phyloP scores from a whole-genome alignment of 441 rosid genomes.

The Sinapis alba region DNA sequence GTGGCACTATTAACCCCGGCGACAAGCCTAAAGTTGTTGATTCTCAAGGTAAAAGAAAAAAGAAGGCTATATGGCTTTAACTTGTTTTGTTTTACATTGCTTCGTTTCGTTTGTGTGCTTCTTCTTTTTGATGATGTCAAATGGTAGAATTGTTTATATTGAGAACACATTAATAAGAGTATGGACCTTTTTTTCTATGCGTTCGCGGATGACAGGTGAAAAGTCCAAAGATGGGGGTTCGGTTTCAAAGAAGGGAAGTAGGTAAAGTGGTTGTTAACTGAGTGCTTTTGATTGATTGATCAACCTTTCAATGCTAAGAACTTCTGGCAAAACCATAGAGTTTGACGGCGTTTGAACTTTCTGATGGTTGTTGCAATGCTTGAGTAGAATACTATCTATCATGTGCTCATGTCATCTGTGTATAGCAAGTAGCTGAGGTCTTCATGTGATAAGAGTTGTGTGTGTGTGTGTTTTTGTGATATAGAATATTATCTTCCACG shows the following conservation, averaged over 20 bases:
- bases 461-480: constrained; percentile 27
- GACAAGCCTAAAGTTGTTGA: constrained; percentile 61
- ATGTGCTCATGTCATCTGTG: background rate
- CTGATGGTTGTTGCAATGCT: constrained; percentile 4
- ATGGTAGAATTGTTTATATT: constrained; percentile 54
- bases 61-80: background rate
- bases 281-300: constrained; percentile 67
- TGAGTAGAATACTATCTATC: background rate
- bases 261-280: constrained; percentile 93
- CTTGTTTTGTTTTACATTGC: constrained; percentile 3
- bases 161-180: constrained; percentile 85
- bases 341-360: background rate
- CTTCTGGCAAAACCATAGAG: constrained; percentile 44
- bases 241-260: constrained; percentile 99
- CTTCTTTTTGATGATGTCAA: constrained; percentile 51
- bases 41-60: constrained; percentile 61
- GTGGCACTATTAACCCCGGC: constrained; percentile 87
- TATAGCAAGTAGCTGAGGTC: background rate
- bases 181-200: constrained; percentile 93
- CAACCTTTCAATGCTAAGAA: constrained; percentile 50
- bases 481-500: constrained; percentile 50
- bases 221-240: constrained; percentile 99
- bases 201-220: constrained; percentile 99
- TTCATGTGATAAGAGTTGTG: background rate
- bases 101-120: constrained; percentile 7